Conservation (phyloP, 495 filamentous ascomycete genomes). For the Emericellopsis terricola region DNA sequence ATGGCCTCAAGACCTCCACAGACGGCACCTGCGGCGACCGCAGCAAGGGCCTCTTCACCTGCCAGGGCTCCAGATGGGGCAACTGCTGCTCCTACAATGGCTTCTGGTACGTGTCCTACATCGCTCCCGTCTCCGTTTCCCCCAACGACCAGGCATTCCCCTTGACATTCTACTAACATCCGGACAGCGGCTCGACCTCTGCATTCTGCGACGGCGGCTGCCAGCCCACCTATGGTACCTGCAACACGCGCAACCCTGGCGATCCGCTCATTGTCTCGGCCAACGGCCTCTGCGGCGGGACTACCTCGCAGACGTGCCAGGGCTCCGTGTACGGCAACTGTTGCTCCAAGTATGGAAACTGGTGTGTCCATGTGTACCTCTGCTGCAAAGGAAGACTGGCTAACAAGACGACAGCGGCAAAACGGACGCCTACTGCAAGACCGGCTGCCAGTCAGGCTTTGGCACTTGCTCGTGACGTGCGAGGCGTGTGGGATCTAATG, state of each 20-base stretch:
- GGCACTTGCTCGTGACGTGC: background rate
- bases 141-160: background rate
- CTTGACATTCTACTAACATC: background rate
- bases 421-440: background rate
- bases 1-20: too few species aligned
- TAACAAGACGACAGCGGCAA: background rate
- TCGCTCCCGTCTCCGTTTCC: background rate
- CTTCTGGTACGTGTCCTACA: slow-evolving; percentile 6
- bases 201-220: slow-evolving; percentile 11
- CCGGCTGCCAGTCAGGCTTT: background rate
- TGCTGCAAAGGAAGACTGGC: background rate
- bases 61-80: slow-evolving; percentile 6
- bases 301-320: background rate
- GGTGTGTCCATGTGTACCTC: background rate
- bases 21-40: background rate
- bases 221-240: slow-evolving; percentile 12
- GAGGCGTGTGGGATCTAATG: too few species aligned
- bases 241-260: background rate
- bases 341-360: slow-evolving; percentile 1
- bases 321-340: background rate
- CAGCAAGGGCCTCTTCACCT: slow-evolving; percentile 1
- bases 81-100: slow-evolving; percentile 9
- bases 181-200: background rate
- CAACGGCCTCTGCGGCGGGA: slow-evolving; percentile 2
- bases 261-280: background rate